A percentile compares a stretch with the other conserved stretches of the same genome.
Evolutionary conservation across 1,139 yeast genomes (phyloP).

Genomic region (Yarrowia galli): DNA sequence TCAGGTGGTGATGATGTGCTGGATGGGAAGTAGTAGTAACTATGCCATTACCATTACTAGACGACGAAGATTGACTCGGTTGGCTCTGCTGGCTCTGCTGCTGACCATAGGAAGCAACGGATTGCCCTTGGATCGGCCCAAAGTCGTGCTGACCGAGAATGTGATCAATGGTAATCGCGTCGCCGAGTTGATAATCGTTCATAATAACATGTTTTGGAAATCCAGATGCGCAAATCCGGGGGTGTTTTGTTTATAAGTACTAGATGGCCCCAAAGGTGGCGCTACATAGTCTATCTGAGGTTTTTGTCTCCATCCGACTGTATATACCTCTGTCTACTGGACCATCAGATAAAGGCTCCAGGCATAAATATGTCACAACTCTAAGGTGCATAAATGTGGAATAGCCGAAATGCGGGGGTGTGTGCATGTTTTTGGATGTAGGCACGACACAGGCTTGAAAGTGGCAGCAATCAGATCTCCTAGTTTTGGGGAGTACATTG

Average conservation of each 20-base stretch:
- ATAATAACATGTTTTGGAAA: constrained; percentile 1
- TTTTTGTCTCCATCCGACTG: not conserved
- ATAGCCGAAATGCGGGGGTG: not conserved
- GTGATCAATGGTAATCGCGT: constrained; percentile 8
- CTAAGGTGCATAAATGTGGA: not conserved
- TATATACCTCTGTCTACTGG: constrained; percentile 3
- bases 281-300: constrained; percentile 13
- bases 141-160: constrained; percentile 17
- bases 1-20: not conserved
- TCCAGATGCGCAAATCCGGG: not conserved
- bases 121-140: constrained; percentile 5
- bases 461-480: not conserved
- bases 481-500: not conserved
- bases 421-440: not conserved
- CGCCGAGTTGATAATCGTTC: constrained; percentile 29
- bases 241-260: constrained; percentile 2
- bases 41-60: not conserved
- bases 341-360: not conserved
- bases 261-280: too few relatives aligned
- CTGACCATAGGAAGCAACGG: not conserved
- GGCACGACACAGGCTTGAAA: not conserved
- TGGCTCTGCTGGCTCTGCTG: too few relatives aligned
- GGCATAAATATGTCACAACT: constrained; percentile 8
- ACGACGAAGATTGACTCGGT: constrained; percentile 1
- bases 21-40: not conserved